Percentiles rank a stretch among this genome's conserved stretches.
These are phyloP conservation scores for Boletus pseudopeckii DNA, from an alignment of 768 basidiomycete genomes.

Conservation along the genomic window DNA sequence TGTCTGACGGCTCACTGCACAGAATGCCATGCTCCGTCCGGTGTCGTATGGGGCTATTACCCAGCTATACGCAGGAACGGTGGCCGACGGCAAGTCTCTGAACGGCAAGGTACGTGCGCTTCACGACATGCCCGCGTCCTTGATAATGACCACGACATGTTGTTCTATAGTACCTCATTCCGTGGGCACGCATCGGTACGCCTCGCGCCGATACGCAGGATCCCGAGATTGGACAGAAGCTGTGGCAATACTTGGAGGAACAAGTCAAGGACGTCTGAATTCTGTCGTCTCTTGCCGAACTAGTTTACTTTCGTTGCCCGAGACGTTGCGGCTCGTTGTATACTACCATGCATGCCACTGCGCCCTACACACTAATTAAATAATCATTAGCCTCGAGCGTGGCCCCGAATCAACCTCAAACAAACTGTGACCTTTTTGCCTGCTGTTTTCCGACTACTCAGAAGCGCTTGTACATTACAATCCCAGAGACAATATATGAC, in stretches of 20 bases:
- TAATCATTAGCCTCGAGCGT: too few species aligned
- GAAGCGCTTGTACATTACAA: too few species aligned
- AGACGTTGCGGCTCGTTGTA: too few species aligned
- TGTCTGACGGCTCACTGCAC: neutral
- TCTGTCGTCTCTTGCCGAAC: neutral
- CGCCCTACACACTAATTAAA: too few species aligned
- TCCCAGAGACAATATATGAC: too few species aligned
- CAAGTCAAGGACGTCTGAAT: slow-evolving; percentile 33
- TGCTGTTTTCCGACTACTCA: too few species aligned
- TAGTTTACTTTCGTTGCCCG: too few species aligned
- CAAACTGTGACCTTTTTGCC: too few species aligned
- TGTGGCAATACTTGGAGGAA: slow-evolving; percentile 49
- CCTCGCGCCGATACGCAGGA: slow-evolving; percentile 33
- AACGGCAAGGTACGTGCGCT: slow-evolving; percentile 41
- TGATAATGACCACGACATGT: neutral
- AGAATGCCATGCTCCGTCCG: slow-evolving; percentile 26
- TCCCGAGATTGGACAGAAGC: slow-evolving; percentile 30
- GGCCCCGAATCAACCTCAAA: too few species aligned
- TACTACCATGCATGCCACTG: too few species aligned
- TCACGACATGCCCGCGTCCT: neutral
- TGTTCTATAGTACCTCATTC: slow-evolving; percentile 40
- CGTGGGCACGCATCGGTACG: slow-evolving; percentile 42
- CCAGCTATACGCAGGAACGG: slow-evolving; percentile 49
- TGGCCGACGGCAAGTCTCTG: slow-evolving; percentile 36
- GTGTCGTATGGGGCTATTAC: slow-evolving; percentile 44